These are phyloP conservation scores for Athelia sp. DNA, from an alignment of 1,284 basidiomycete genomes.

Conservation along the genomic window DNA sequence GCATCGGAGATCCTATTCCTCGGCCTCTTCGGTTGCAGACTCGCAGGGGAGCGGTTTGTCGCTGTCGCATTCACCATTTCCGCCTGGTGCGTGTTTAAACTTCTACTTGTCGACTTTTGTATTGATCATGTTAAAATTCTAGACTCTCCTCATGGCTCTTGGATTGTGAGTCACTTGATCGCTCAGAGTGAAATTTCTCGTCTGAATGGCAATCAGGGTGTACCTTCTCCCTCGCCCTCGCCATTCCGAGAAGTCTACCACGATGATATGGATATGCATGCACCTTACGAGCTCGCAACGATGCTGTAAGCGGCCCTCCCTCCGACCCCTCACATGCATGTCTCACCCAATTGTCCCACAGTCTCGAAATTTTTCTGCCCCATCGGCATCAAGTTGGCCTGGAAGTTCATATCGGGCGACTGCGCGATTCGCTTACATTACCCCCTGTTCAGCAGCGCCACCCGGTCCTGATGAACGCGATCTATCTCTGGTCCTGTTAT, in stretches of 20 bases:
- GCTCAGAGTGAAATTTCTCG: constrained; percentile 2
- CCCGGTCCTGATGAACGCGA: constrained; percentile 69
- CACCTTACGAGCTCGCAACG: constrained; percentile 56
- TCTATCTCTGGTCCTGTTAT: constrained; percentile 77
- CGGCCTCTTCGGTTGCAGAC: constrained; percentile 53
- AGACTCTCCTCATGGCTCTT: constrained; percentile 30
- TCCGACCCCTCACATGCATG: constrained; percentile 5
- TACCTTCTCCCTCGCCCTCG: constrained; percentile 44
- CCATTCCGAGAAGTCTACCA: constrained; percentile 46
- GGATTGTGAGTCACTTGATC: constrained; percentile 18
- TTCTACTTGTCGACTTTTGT: background rate
- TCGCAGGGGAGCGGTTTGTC: constrained; percentile 58
- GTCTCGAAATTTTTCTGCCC: constrained; percentile 69
- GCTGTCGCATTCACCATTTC: constrained; percentile 57
- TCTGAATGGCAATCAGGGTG: constrained; percentile 13
- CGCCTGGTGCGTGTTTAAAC: constrained; percentile 40
- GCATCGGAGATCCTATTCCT: constrained; percentile 50
- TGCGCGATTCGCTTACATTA: constrained; percentile 52
- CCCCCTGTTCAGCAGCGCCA: constrained; percentile 57
- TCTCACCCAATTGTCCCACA: constrained; percentile 21
- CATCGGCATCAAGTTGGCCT: constrained; percentile 71
- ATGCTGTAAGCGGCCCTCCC: constrained; percentile 48
- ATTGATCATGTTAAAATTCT: constrained; percentile 13
- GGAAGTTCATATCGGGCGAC: constrained; percentile 57
- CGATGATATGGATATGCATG: constrained; percentile 44